A percentile compares a stretch with the other conserved stretches of the same genome.
Conservation (phyloP, 192 early-diverging fungal species). For the Entrophospora sp. region DNA sequence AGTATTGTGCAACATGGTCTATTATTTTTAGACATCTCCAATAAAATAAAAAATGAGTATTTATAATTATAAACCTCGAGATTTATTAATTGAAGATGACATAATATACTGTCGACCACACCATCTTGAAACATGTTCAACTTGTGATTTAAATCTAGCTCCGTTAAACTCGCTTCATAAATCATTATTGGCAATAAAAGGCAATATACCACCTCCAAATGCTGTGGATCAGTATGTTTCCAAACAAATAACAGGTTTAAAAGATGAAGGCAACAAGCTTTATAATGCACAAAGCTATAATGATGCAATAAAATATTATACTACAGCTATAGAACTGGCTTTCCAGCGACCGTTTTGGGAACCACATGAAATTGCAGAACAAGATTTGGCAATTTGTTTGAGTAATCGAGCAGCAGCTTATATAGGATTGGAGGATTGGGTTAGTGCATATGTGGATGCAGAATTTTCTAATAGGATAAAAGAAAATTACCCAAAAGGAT, state of each 20-base stretch:
- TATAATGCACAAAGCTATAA: conserved; percentile 75
- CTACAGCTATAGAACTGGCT: conserved; percentile 76
- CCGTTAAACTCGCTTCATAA: conserved; percentile 58
- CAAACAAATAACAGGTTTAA: conserved; percentile 47
- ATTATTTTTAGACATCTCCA: too few relatives aligned
- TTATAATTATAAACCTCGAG: too few relatives aligned
- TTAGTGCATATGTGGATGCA: conserved; percentile 63
- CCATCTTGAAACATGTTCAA: conserved; percentile 49
- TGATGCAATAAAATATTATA: conserved; percentile 80
- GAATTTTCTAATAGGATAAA: conserved; percentile 59
- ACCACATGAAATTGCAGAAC: conserved; percentile 49
- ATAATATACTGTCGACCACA: conserved; percentile 57
- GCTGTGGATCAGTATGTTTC: conserved; percentile 41
- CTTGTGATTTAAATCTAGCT: conserved; percentile 53
- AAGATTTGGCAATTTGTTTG: conserved; percentile 56
- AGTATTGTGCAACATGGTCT: too few relatives aligned
- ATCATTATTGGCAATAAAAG: conserved; percentile 50
- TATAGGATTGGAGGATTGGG: conserved; percentile 50
- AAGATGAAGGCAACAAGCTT: conserved; percentile 76
- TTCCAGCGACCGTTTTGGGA: conserved; percentile 70
- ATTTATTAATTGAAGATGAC: conserved; percentile 20
- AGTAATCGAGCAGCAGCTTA: conserved; percentile 62
- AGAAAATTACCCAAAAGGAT: conserved; percentile 64
- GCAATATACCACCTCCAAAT: conserved; percentile 60
- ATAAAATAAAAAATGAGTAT: too few relatives aligned